These are phyloP conservation scores for Pseudocercospora fijiensis DNA, from an alignment of 2,329 filamentous ascomycete species.

Conservation along the genomic window DNA sequence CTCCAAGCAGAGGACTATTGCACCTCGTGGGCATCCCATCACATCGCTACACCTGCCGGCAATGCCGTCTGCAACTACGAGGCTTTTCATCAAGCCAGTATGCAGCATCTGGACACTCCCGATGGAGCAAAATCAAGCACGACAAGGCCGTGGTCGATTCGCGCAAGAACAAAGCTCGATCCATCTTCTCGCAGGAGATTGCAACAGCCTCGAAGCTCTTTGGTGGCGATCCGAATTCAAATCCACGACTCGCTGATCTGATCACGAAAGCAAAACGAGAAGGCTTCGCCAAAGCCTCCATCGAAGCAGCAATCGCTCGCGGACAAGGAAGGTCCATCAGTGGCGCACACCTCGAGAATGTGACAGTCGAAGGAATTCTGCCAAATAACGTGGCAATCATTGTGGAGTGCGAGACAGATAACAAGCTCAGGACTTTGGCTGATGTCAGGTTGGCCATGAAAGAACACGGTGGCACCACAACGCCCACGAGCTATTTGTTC, in stretches of 20 bases:
- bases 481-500: conserved; percentile 82
- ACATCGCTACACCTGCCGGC: conserved; percentile 11
- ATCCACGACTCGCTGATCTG: conserved; percentile 71
- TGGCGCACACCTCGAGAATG: conserved; percentile 71
- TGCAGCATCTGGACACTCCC: conserved; percentile 69
- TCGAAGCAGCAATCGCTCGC: conserved; percentile 81
- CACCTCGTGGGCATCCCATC: background rate
- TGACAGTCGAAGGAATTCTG: conserved; percentile 78
- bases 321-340: conserved; percentile 79
- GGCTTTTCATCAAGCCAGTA: conserved; percentile 24
- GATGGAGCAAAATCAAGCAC: conserved; percentile 95
- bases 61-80: conserved; percentile 21
- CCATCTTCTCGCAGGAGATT: conserved; percentile 68
- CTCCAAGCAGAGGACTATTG: conserved; percentile 35
- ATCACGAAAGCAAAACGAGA: conserved; percentile 79
- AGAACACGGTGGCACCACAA: conserved; percentile 65
- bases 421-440: conserved; percentile 68
- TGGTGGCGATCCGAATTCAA: conserved; percentile 70
- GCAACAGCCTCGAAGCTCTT: conserved; percentile 74
- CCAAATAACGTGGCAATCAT: conserved; percentile 72
- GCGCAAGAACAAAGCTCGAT: conserved; percentile 71
- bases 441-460: conserved; percentile 73
- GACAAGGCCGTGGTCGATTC: conserved; percentile 86
- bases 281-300: conserved; percentile 77
- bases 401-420: conserved; percentile 83